These are phyloP conservation scores for Trichoderma arundinaceum DNA, from an alignment of 2,329 filamentous ascomycete species.

Conservation along the genomic window DNA sequence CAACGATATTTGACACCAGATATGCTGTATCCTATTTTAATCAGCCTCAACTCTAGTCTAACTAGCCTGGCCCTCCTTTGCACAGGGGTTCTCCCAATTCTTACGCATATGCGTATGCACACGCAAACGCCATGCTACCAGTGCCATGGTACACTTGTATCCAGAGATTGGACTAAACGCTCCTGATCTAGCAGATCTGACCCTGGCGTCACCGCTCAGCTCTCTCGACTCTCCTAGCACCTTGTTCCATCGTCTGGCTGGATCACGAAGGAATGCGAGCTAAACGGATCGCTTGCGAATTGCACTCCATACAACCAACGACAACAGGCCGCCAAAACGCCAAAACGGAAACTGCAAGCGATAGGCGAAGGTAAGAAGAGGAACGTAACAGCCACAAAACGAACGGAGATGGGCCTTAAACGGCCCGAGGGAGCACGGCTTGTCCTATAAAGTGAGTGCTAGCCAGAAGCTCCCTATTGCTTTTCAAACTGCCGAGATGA, in stretches of 20 bases:
- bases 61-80: not conserved
- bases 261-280: not conserved
- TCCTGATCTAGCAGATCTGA: constrained; percentile 1
- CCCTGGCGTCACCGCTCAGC: constrained; percentile 6
- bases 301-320: not conserved
- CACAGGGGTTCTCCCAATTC: not conserved
- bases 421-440: not conserved
- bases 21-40: not conserved
- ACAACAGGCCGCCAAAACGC: not conserved
- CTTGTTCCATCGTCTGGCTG: not conserved
- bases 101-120: not conserved
- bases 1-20: not conserved
- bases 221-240: not conserved
- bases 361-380: constrained; percentile 4
- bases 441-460: not conserved
- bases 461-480: not conserved
- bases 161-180: not conserved
- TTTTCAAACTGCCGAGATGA: not conserved
- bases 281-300: not conserved
- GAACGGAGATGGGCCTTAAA: not conserved
- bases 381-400: not conserved
- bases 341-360: not conserved
- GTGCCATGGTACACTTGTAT: not conserved
- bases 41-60: not conserved
- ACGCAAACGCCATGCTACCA: not conserved